Conservation (phyloP, 371 early-diverging fungal genomes). For the Mortierella sp. region DNA sequence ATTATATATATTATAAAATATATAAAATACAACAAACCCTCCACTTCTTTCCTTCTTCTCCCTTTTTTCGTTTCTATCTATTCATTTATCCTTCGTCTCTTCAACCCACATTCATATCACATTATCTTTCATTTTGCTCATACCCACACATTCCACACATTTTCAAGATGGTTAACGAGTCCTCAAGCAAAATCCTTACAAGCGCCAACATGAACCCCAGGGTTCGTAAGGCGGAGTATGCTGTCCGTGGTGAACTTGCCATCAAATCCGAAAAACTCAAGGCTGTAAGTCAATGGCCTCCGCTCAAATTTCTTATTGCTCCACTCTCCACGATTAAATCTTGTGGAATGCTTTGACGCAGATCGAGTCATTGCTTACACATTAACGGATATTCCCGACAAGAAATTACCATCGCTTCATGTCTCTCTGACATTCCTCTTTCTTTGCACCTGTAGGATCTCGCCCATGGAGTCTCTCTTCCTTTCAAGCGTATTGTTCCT, state of each 20-base stretch:
- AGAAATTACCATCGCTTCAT: not conserved
- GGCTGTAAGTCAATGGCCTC: constrained; percentile 63
- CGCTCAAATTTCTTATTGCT: not conserved
- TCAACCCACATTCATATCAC: no score
- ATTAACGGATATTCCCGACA: not conserved
- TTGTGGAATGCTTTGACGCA: not conserved
- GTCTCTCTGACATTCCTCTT: not conserved
- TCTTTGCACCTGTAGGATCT: constrained; percentile 58
- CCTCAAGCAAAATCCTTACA: constrained; percentile 67
- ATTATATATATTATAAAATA: no score
- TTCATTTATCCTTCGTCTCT: no score
- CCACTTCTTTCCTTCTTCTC: no score
- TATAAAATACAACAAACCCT: no score
- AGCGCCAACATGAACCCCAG: constrained; percentile 80
- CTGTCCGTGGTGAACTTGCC: constrained; percentile 96
- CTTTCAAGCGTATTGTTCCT: constrained; percentile 84
- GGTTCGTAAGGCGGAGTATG: constrained; percentile 89
- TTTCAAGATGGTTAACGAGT: not conserved
- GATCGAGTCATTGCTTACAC: not conserved
- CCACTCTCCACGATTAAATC: not conserved
- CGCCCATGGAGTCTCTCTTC: constrained; percentile 61
- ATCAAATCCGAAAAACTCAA: constrained; percentile 92
- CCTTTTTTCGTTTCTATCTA: no score
- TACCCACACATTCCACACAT: not conserved
- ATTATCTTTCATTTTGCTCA: no score